Evolutionary conservation across 2,329 filamentous ascomycete species (phyloP), one percentile per base, ranked within the genome.

Genomic region (Cylindrodendrum hubeiense): DNA sequence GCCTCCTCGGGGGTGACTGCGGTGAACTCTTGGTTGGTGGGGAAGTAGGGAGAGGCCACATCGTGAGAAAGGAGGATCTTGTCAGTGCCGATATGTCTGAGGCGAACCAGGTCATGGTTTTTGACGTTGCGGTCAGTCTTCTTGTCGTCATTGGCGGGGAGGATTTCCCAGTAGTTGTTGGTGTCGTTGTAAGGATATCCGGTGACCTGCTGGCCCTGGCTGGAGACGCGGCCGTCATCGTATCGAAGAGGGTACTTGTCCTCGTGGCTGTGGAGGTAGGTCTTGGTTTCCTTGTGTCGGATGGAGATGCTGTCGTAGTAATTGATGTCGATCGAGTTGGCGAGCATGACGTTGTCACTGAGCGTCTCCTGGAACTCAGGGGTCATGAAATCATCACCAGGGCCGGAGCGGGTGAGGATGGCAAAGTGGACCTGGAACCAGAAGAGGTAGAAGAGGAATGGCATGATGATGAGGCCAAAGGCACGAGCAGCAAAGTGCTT

Each of bases 391-490:
- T 98, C 95, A 77, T 99, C 96, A 58, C 96, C 96, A 47, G 96
- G 95, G 37, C 96, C 96, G 56, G 96, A 98, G 65, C 91, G 88
- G 71, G 84, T 91, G 67, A 99, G 87, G 74, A 99, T 93, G 47
- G 93, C 87, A 80, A 99, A 99, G 83, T 99, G 96, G 30, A 99
- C 95, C 86, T 99, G 96, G 90, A 99, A 99, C 96, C 96, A 99
- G 87, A 99, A 98, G 50, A 99, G 89, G 81, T 99, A 99, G 82
- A 99, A 97, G 76, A 98, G 86, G 86, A 99, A 98, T 15, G 96
- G 96, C 71, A 98, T 89, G 71, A 97, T 79, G 73, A 98, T 93
- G 60, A 99, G 85, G 15, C 93, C 95, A 69, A 97, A 84, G n/a
- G 91, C 89, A 56, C 96, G 93, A 67, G 96, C 96, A 41, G 84